A percentile compares a stretch with the other conserved stretches of the same genome.
These are phyloP conservation scores for Globisporangium spiculum DNA, from an alignment of 352 stramenopile species.

Conservation along the genomic window DNA sequence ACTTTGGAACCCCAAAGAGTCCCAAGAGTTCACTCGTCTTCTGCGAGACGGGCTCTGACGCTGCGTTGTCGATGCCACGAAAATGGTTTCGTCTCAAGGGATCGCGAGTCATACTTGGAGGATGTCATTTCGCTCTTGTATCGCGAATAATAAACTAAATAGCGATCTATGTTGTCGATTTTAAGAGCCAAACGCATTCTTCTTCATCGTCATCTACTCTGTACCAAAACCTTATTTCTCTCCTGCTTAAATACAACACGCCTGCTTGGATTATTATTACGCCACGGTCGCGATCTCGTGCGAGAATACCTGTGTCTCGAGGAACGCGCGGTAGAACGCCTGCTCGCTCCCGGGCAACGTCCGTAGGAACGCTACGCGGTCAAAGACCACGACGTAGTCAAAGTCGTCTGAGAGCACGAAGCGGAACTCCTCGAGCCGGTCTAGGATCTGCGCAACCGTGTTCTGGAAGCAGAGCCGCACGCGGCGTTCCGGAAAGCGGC, in stretches of 20 bases:
- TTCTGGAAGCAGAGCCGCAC: constrained; percentile 61
- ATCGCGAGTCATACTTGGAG: no score
- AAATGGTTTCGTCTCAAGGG: no score
- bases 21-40: no score
- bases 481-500: constrained; percentile 50
- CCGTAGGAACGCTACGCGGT: constrained; percentile 65
- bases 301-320: constrained; percentile 86
- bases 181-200: no score
- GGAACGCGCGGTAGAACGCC: constrained; percentile 72
- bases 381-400: constrained; percentile 85
- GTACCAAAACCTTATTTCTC: background rate
- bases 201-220: no score
- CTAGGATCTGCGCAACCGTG: constrained; percentile 47
- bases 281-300: constrained; percentile 75
- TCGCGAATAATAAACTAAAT: no score
- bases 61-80: no score
- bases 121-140: no score
- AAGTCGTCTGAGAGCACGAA: constrained; percentile 87
- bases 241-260: background rate
- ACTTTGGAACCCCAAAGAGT: no score
- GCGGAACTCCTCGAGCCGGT: constrained; percentile 69
- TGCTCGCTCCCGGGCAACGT: constrained; percentile 49
- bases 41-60: no score
- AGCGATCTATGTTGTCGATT: no score
- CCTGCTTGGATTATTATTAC: constrained; percentile 2